Evolutionary conservation across 768 basidiomycete genomes (phyloP).

Genomic region (Tubosaeta sp.): DNA sequence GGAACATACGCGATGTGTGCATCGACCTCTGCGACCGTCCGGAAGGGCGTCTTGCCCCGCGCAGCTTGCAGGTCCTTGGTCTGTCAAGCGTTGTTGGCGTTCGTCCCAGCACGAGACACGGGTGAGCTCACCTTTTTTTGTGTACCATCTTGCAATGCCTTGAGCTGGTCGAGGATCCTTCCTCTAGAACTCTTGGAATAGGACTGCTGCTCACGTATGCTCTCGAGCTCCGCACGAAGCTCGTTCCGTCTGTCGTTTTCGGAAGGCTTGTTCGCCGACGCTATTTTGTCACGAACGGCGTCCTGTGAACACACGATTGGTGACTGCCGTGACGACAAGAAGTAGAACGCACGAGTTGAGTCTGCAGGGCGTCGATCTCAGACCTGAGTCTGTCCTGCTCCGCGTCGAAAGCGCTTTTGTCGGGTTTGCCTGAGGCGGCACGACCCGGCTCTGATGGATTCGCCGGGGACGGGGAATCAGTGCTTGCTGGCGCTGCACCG

Average conservation of each 20-base stretch:
- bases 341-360: constrained; percentile 64
- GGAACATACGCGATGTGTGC: constrained; percentile 70
- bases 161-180: constrained; percentile 77
- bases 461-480: constrained; percentile 24
- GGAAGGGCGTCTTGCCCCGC: constrained; percentile 74
- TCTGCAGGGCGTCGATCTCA: constrained; percentile 81
- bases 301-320: constrained; percentile 39
- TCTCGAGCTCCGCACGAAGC: constrained; percentile 79
- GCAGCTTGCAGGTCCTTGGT: constrained; percentile 83
- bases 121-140: constrained; percentile 65
- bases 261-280: constrained; percentile 52
- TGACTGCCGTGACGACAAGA: neutral
- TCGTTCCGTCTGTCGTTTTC: constrained; percentile 67
- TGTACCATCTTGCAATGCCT: constrained; percentile 69
- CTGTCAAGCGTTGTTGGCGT: constrained; percentile 35
- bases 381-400: constrained; percentile 81
- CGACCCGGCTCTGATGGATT: constrained; percentile 20
- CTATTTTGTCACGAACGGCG: constrained; percentile 73
- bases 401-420: constrained; percentile 77
- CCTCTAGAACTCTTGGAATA: constrained; percentile 63
- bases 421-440: constrained; percentile 59
- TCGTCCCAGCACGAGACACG: neutral
- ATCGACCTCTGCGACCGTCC: constrained; percentile 83
- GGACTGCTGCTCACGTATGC: constrained; percentile 74
- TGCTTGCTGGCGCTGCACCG: constrained; percentile 38